Evolutionary conservation across 805 yeast genomes (phyloP).

Genomic region (Saccharomycopsis sp.): DNA sequence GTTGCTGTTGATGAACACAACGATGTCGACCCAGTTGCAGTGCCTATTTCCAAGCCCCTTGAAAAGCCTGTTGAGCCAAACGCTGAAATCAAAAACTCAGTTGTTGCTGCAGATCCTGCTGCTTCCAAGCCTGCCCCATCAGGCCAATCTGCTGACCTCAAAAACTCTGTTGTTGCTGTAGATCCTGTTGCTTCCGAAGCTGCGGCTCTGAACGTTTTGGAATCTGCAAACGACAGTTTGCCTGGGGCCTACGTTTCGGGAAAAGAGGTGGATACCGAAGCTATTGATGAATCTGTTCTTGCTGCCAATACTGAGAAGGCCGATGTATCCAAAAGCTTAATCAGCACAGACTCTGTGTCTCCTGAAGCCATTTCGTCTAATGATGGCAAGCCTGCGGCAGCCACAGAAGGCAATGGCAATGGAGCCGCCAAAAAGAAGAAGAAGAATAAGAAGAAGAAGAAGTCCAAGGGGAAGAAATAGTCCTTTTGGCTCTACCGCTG

Average conservation of each 20-base stretch:
- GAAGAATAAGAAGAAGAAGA: neutral
- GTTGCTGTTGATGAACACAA: too few relatives aligned
- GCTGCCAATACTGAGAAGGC: neutral
- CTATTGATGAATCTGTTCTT: neutral
- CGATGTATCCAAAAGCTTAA: neutral
- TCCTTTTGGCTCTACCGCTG: too few relatives aligned
- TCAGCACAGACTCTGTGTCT: neutral
- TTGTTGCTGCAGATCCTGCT: neutral
- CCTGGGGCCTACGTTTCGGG: neutral
- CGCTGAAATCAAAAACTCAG: neutral
- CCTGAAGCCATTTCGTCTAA: neutral
- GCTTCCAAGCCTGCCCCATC: slow-evolving; percentile 11
- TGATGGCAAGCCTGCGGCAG: neutral
- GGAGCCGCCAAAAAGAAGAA: neutral
- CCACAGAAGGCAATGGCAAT: too few relatives aligned
- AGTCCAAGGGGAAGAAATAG: neutral
- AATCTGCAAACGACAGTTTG: neutral
- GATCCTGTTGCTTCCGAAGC: neutral
- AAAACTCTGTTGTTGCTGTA: neutral
- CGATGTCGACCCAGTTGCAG: neutral
- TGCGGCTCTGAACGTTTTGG: neutral
- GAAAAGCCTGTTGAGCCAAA: neutral
- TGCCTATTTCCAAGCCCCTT: neutral
- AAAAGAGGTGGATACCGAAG: neutral
- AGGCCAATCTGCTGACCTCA: slow-evolving; percentile 1